phyloP scores from a whole-genome alignment of 2,329 filamentous ascomycete genomes.

The Fusarium drepaniforme region DNA sequence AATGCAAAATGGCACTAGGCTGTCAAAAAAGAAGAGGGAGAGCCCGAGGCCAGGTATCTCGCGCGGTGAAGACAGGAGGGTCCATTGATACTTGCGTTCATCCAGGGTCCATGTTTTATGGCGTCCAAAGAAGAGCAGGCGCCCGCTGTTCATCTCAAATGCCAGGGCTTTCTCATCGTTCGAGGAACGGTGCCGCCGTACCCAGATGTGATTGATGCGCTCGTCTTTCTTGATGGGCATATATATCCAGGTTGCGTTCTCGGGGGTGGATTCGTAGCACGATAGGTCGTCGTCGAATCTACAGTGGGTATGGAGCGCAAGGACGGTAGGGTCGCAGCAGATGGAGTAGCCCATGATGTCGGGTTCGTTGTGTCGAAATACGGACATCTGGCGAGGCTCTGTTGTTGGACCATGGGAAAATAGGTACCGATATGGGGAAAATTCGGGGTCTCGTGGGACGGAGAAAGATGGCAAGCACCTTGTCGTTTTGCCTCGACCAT shows the following conservation, averaged over 20 bases:
- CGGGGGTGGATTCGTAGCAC: neutral
- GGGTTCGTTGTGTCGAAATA: neutral
- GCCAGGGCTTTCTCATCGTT: neutral
- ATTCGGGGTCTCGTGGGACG: neutral
- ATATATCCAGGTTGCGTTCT: neutral
- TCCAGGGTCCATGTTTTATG: neutral
- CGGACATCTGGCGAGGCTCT: neutral
- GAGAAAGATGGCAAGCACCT: neutral
- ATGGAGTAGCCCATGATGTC: neutral
- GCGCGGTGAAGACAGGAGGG: neutral
- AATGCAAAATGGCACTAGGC: neutral
- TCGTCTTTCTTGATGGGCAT: neutral
- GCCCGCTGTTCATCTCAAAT: neutral
- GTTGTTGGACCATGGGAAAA: neutral
- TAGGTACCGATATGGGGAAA: neutral
- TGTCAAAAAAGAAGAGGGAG: neutral
- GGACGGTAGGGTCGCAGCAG: neutral
- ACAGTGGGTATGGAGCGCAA: neutral
- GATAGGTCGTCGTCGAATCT: neutral
- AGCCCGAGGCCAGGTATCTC: no score
- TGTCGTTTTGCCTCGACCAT: neutral
- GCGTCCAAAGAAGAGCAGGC: neutral
- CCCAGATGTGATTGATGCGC: neutral
- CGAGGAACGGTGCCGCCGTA: neutral
- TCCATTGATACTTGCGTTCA: neutral